Evolutionary conservation across 1,284 basidiomycete genomes (phyloP), one percentile per base, ranked within the genome.

Genomic region (Coniferiporia sulphurascens): DNA sequence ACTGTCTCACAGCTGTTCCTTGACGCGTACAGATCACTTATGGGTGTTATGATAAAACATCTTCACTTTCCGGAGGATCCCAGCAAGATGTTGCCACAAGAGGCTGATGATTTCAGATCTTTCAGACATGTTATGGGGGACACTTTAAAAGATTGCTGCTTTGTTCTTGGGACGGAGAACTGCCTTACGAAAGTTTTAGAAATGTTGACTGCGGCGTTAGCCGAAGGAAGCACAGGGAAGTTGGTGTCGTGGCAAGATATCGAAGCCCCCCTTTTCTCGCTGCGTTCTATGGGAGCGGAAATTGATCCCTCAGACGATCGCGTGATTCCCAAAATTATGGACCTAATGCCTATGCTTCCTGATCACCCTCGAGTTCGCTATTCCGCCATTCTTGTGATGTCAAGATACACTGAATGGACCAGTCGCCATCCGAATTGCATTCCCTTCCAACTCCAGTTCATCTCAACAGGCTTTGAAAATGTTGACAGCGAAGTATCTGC

Each of bases 51-150:
- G 67, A 95, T 99, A 69, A 76, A 80, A 36, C 97, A 99, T 71
- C 80, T 99, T 5, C 93, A 93, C 71, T 99, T 98, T 75, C 95
- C 97, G 3, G 70, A 84, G 8, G 91, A 94, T 57, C 68, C 80
- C 13, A 72, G 77, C 21, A 73, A 82, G 32, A 74, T 95, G 65
- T 81, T 83, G 3, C 86, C 88, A 2, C 91, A 96, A 73, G 96
- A 98, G 71, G 83, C 88, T 9, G 97, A 99, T 64, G 89, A 91
- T 69, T 99, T 99, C 80, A 84, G 97, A 22, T 83, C 86, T 5
- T 99, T 99, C 80, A 82, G 97, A 58, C 97, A 99, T 76, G 86
- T 95, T 64, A 99, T 99, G 91, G 97, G 97, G 55, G 96, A 99
- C 72, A 99, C 97, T 4, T 82, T 99, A 66, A 99, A 99, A 75